Percentiles rank a stretch among this genome's conserved stretches.
Conservation (phyloP, 1,284 basidiomycete species). For the Melampsora abietis-canadensis region DNA sequence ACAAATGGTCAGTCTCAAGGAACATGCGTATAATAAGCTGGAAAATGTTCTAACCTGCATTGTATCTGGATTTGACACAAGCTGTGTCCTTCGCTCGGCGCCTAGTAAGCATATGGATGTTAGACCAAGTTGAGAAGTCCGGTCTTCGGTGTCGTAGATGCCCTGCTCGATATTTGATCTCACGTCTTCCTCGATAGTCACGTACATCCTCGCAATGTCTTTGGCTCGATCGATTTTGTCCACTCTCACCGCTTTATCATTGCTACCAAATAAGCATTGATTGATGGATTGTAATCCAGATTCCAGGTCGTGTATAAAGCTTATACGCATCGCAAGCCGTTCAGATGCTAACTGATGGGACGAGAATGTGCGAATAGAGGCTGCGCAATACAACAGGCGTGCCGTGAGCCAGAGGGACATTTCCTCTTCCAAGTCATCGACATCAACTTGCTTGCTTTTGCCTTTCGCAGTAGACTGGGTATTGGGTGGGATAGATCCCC, state of each 20-base stretch:
- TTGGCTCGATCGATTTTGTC: conserved; percentile 14
- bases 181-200: conserved; percentile 41
- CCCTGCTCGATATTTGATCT: conserved; percentile 24
- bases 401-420: conserved; percentile 33
- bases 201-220: conserved; percentile 33
- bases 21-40: conserved; percentile 9
- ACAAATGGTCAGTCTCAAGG: not conserved
- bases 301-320: conserved; percentile 28
- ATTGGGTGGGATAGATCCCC: not conserved
- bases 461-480: conserved; percentile 3
- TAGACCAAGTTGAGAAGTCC: not conserved
- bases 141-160: not conserved
- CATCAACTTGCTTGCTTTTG: conserved; percentile 2
- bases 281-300: conserved; percentile 24
- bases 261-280: conserved; percentile 24
- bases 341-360: conserved; percentile 15
- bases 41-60: not conserved
- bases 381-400: conserved; percentile 31
- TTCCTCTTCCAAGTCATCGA: conserved; percentile 29
- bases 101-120: conserved; percentile 23
- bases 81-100: conserved; percentile 40
- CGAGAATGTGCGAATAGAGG: conserved; percentile 14
- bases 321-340: conserved; percentile 8
- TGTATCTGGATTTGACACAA: conserved; percentile 3
- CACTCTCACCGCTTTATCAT: conserved; percentile 26